A percentile compares a stretch with the other conserved stretches of the same genome.
These are phyloP conservation scores for Podaxis sp. DNA, from an alignment of 768 basidiomycete species.

Conservation along the genomic window DNA sequence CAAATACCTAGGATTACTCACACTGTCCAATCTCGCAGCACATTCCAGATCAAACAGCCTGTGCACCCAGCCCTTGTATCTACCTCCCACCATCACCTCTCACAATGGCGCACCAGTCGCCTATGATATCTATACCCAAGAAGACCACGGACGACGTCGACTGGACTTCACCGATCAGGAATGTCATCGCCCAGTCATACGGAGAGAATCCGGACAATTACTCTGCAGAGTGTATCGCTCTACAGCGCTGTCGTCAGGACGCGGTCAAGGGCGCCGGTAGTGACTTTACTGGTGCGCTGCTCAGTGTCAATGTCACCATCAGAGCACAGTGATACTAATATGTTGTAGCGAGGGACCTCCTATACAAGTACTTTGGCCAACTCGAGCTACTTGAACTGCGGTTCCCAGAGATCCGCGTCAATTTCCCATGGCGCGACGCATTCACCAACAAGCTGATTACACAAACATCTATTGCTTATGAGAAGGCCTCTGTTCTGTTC, in stretches of 20 bases:
- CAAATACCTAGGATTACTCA: constrained; percentile 20
- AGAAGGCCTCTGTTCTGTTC: constrained; percentile 97
- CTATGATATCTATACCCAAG: constrained; percentile 88
- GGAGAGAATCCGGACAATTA: constrained; percentile 93
- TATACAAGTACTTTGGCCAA: constrained; percentile 99
- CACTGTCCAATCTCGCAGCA: neutral
- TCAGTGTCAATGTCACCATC: constrained; percentile 1
- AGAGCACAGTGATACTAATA: neutral
- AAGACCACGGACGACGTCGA: constrained; percentile 98
- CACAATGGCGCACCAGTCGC: constrained; percentile 75
- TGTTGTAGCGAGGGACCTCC: constrained; percentile 74
- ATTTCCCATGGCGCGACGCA: constrained; percentile 96
- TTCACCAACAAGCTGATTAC: constrained; percentile 93
- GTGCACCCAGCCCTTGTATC: constrained; percentile 7
- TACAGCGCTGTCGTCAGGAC: constrained; percentile 93
- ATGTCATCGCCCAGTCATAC: constrained; percentile 86
- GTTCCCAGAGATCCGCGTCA: constrained; percentile 94
- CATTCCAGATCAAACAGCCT: constrained; percentile 8
- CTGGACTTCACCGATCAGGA: constrained; percentile 87
- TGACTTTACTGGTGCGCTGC: constrained; percentile 79
- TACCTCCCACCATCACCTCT: constrained; percentile 7
- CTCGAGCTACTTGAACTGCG: constrained; percentile 95
- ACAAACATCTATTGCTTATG: constrained; percentile 95
- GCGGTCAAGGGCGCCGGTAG: constrained; percentile 96
- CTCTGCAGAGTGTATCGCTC: constrained; percentile 73